Evolutionary conservation across 495 filamentous ascomycete genomes (phyloP), one percentile per base, ranked within the genome.

Genomic region (Annulohypoxylon stygium): DNA sequence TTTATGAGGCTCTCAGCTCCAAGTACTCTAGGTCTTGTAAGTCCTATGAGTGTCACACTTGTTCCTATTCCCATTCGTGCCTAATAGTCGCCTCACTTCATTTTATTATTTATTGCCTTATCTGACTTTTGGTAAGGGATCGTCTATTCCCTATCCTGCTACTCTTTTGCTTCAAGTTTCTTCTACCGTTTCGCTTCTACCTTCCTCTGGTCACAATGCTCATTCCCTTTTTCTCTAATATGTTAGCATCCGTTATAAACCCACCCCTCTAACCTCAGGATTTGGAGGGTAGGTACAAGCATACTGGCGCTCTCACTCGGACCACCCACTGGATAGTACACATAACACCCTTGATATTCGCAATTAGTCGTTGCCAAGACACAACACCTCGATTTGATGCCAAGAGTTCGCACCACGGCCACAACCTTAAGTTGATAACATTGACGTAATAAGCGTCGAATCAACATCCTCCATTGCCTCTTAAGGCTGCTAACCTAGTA

Each of bases 1-100:
- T 74, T 43, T 63, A 45, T 25, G 53, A 67, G 71, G 71, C 71
- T 61, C 45, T 61, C 55, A 55, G 34, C 37, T 2, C 45, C 50
- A 41, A 7, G 8, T 3, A 23, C 14, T 8, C 50, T n/a, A 48
- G 39, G 61, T 25, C 25, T 50, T 47, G 14, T n/a, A 37, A 70
- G 67, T 74, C 71, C 71, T 74, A 60, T 43, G 5, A 11, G 63
- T 11, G 55, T 70, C 67, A 26, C 67, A 64, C 66, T 43, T 61
- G 5, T 61, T 69, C 47, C 47, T 53, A 55, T 48, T 51, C 39
- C 16, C 61, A 51, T 69, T 62, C 47, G 23, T 74, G 30, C 62
- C 71, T 41, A 34, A 58, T 30, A 20, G 50, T 43, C 41, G 50
- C 57, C 5, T 48, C 10, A 6, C 69, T 26, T 26, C 47, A 39